Base-by-base conservation (phyloP, 2,329 filamentous ascomycete genomes). In the Talaromyces rugulosus region DNA sequence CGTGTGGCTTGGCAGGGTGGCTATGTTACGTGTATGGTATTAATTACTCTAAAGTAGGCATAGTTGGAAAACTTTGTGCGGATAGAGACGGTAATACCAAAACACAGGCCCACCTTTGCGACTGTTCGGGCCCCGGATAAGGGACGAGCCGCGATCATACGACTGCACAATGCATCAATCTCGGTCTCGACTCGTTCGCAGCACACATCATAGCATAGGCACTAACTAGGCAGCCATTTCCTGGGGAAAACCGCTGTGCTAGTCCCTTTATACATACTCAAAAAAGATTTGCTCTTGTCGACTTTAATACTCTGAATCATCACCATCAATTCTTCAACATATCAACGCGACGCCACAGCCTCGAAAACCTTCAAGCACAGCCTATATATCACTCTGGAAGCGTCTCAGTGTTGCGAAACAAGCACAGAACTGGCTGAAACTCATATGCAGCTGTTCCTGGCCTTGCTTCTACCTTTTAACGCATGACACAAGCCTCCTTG, bases 71-170 rank as follows among this genome's bases (percentile, higher is more conserved):
- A 2, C 4, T 23, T 36, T 56, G 14, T n/a, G 54, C 16, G 33
- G n/a, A 2, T 8, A 27, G 4, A n/a, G 31, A 33, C 31, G n/a
- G 54, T 56, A 56, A 23, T 56, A 44, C 36, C 33, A 56, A 27
- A 56, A 56, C 54, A 53, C 11, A 7, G 30, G n/a, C 9, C 50
- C 33, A 36, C 33, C 33, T 2, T 36, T 23, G 23, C 33, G 12
- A 36, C 2, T 52, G 18, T 14, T 30, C 27, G 50, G 27, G 56
- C 27, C 44, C 44, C 56, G 56, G 56, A 58, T 40, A 28, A 50
- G 36, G n/a, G 27, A 30, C 56, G 16, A 51, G 31, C 56, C 56
- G 56, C 56, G 56, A 58, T 58, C 56, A 51, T 58, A 58, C 56
- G 56, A 58, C 40, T 47, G 14, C 34, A 6, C 34, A 40, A 16